phyloP scores from a whole-genome alignment of 805 yeast species.

The Ogataea sp. region DNA sequence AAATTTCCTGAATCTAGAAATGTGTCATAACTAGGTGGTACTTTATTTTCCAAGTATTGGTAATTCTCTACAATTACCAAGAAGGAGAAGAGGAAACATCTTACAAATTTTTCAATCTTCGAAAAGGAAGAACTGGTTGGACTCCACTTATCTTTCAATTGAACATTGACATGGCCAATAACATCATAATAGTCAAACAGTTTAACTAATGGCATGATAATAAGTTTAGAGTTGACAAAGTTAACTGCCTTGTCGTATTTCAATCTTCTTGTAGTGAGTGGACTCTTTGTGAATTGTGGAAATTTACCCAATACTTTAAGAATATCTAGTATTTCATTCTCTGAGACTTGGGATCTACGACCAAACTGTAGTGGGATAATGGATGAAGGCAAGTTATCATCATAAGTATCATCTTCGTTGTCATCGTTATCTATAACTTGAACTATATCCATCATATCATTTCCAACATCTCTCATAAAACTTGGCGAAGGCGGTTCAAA shows the following conservation, averaged over 20 bases:
- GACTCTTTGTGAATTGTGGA: background rate
- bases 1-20: background rate
- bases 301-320: slow-evolving; percentile 7
- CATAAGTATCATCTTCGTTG: too few relatives aligned
- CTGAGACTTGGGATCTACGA: too few relatives aligned
- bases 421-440: too few relatives aligned
- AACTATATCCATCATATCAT: too few relatives aligned
- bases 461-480: too few relatives aligned
- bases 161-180: background rate
- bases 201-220: background rate
- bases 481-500: slow-evolving; percentile 1
- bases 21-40: background rate
- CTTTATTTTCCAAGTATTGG: background rate
- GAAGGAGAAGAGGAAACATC: background rate
- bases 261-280: slow-evolving; percentile 3
- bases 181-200: background rate
- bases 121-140: too few relatives aligned
- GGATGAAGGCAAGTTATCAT: too few relatives aligned
- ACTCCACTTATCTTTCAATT: too few relatives aligned
- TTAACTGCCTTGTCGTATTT: slow-evolving; percentile 6
- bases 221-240: slow-evolving; percentile 6
- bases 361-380: too few relatives aligned
- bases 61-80: background rate
- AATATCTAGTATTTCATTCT: slow-evolving; percentile 6
- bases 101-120: too few relatives aligned